A percentile compares a stretch with the other conserved stretches of the same genome.
phyloP scores from a whole-genome alignment of 1,284 basidiomycete species.

The Sporisorium scitamineum region DNA sequence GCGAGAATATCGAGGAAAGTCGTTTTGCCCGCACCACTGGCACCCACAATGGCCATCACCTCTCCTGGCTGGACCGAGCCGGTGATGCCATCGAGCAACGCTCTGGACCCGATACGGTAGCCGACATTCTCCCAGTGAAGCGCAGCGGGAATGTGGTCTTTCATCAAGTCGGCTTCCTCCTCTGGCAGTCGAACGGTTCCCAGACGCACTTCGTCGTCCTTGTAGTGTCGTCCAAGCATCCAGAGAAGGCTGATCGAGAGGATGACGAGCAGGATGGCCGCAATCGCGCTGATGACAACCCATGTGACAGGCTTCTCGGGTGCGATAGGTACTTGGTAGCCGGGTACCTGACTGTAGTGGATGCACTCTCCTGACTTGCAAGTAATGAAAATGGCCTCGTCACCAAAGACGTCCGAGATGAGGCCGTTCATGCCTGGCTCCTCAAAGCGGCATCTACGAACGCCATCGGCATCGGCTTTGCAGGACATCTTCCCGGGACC shows the following conservation, averaged over 20 bases:
- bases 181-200: slow-evolving; percentile 70
- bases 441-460: slow-evolving; percentile 81
- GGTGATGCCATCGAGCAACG: slow-evolving; percentile 82
- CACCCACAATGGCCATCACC: slow-evolving; percentile 91
- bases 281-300: slow-evolving; percentile 85
- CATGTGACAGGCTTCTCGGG: slow-evolving; percentile 71
- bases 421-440: slow-evolving; percentile 96
- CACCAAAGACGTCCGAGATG: slow-evolving; percentile 92
- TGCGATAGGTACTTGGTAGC: slow-evolving; percentile 68
- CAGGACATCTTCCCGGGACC: slow-evolving; percentile 91
- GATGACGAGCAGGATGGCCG: slow-evolving; percentile 76
- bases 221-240: slow-evolving; percentile 50
- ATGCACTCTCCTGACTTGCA: slow-evolving; percentile 93
- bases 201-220: slow-evolving; percentile 47
- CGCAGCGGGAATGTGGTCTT: slow-evolving; percentile 90
- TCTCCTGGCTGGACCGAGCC: slow-evolving; percentile 94
- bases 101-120: slow-evolving; percentile 75
- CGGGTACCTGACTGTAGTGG: slow-evolving; percentile 92
- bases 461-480: slow-evolving; percentile 71
- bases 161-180: slow-evolving; percentile 85
- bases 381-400: slow-evolving; percentile 85
- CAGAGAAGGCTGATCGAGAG: slow-evolving; percentile 70
- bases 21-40: slow-evolving; percentile 95
- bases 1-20: slow-evolving; percentile 96
- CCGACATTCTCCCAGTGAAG: slow-evolving; percentile 87